Percentiles rank a stretch among this genome's conserved stretches.
Evolutionary conservation across 2,329 filamentous ascomycete genomes (phyloP).

Genomic region (Byssothecium circinans): DNA sequence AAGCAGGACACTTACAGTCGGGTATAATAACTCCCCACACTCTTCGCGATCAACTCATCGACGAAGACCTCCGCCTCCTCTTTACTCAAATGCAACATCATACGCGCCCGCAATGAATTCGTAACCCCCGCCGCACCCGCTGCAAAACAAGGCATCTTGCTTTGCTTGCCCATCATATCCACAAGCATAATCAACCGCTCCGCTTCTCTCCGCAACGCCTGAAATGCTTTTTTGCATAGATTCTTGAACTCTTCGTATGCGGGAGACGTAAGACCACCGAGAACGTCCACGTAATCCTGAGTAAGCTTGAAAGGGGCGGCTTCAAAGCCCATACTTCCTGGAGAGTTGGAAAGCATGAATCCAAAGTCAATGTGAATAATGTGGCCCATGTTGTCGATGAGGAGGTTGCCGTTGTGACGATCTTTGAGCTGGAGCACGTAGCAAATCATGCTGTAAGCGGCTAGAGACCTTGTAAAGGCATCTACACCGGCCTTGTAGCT

Average conservation of each 20-base stretch:
- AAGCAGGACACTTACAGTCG: slow-evolving; percentile 63
- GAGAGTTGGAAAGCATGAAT: slow-evolving; percentile 86
- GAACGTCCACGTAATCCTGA: slow-evolving; percentile 80
- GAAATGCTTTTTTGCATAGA: slow-evolving; percentile 81
- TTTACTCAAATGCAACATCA: slow-evolving; percentile 79
- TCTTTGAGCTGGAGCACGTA: slow-evolving; percentile 85
- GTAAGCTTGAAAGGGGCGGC: slow-evolving; percentile 86
- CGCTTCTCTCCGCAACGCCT: slow-evolving; percentile 75
- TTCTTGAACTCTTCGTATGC: slow-evolving; percentile 76
- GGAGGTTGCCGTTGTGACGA: slow-evolving; percentile 81
- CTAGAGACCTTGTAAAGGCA: slow-evolving; percentile 78
- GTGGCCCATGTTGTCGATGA: slow-evolving; percentile 83
- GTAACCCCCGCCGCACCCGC: slow-evolving; percentile 73
- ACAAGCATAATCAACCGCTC: slow-evolving; percentile 82
- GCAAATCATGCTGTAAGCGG: slow-evolving; percentile 82
- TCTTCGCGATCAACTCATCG: slow-evolving; percentile 79
- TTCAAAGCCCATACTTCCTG: slow-evolving; percentile 81
- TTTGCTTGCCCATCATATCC: slow-evolving; percentile 80
- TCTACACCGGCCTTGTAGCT: slow-evolving; percentile 72
- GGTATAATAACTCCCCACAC: slow-evolving; percentile 83
- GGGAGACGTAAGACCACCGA: slow-evolving; percentile 70
- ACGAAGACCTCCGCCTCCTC: slow-evolving; percentile 82
- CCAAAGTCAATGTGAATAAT: slow-evolving; percentile 90
- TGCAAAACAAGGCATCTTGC: slow-evolving; percentile 79
- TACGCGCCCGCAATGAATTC: slow-evolving; percentile 68